Percentiles rank a stretch among this genome's conserved stretches.
These are phyloP conservation scores for Rhypophila decipiens DNA, from an alignment of 495 filamentous ascomycete genomes.

Conservation along the genomic window DNA sequence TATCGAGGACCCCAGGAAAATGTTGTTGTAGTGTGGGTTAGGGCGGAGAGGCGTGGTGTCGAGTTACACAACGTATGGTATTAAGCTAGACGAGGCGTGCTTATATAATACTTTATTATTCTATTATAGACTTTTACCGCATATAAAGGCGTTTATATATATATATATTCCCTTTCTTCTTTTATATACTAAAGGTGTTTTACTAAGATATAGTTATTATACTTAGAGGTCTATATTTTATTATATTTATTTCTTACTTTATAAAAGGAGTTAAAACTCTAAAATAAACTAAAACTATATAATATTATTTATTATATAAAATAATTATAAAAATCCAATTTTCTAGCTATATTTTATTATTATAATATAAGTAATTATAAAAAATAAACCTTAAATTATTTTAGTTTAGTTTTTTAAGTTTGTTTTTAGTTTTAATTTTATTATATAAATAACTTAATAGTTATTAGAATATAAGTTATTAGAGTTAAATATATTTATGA, in stretches of 20 bases:
- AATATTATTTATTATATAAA: background rate
- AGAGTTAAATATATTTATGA: background rate
- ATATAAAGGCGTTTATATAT: background rate
- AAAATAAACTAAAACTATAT: background rate
- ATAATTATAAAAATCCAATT: background rate
- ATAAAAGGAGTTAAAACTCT: background rate
- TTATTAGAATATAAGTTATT: background rate
- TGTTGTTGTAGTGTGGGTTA: conserved; percentile 55
- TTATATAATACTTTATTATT: background rate
- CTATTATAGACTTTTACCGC: background rate
- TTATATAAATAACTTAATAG: background rate
- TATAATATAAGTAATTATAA: no score
- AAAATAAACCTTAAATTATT: background rate
- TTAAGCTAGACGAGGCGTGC: background rate
- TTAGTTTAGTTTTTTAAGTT: background rate
- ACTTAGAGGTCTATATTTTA: background rate
- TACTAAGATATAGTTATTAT: background rate
- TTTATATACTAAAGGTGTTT: background rate
- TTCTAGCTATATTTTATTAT: background rate
- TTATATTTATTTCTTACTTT: background rate
- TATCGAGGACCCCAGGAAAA: conserved; percentile 91
- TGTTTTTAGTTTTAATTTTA: background rate
- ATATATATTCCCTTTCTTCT: background rate
- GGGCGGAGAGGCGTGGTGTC: background rate
- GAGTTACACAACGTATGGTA: background rate